These are phyloP conservation scores for Microbotryum silenes-acaulis DNA, from an alignment of 1,284 basidiomycete genomes.

Conservation along the genomic window DNA sequence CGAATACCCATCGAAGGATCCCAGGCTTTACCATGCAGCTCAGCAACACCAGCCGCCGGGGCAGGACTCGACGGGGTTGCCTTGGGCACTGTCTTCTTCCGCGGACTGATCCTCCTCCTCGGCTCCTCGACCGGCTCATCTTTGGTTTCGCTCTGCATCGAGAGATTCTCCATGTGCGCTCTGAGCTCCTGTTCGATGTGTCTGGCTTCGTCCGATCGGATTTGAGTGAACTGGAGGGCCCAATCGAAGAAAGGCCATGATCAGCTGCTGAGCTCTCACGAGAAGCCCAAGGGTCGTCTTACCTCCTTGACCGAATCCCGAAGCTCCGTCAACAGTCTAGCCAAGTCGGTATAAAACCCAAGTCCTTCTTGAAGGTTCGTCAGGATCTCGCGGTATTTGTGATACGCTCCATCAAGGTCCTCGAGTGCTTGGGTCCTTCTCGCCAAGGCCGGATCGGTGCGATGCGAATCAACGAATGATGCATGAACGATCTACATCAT, in stretches of 20 bases:
- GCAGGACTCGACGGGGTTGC: too few species aligned
- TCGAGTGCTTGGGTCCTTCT: constrained; percentile 78
- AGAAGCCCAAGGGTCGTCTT: background rate
- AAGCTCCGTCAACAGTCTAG: constrained; percentile 61
- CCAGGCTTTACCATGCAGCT: too few species aligned
- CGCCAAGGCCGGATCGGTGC: constrained; percentile 67
- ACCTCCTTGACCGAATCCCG: constrained; percentile 60
- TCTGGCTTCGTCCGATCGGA: too few species aligned
- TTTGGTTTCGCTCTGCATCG: too few species aligned
- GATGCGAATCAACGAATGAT: constrained; percentile 68
- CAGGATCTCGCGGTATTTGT: constrained; percentile 77
- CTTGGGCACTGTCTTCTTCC: too few species aligned
- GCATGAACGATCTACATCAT: constrained; percentile 59
- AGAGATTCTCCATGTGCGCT: too few species aligned
- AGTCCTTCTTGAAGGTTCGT: constrained; percentile 82
- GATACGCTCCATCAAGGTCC: constrained; percentile 77
- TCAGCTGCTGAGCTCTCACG: background rate
- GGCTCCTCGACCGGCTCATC: too few species aligned
- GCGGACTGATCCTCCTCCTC: too few species aligned
- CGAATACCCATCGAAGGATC: too few species aligned
- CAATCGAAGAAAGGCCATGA: background rate
- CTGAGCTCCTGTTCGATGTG: too few species aligned
- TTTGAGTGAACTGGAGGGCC: too few species aligned
- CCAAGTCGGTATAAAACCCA: constrained; percentile 81
- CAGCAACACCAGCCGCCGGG: too few species aligned